Evolutionary conservation across 2,329 filamentous ascomycete species (phyloP), one percentile per base, ranked within the genome.

Genomic region (Calonectria pseudoreteaudii): DNA sequence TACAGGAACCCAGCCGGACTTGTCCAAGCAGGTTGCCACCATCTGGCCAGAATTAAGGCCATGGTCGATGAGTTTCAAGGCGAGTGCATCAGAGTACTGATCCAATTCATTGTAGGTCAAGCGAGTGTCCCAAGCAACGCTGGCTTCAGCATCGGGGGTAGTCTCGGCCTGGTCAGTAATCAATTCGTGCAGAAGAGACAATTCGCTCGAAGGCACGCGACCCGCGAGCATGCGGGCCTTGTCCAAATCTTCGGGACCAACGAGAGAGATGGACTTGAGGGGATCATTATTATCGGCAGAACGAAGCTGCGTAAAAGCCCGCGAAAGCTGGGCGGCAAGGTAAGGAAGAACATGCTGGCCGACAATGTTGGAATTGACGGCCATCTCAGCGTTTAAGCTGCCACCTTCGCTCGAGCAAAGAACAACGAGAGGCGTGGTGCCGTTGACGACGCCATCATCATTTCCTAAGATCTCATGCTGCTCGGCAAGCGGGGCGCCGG

Each of bases 1-100:
- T 26, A 66, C 72, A n/a, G 72, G 53, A 31, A 74, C 69, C 72
- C 72, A 74, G 8, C 68, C 72, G 36, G 72, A 74, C 64, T 74
- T 74, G n/a, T 72, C 69, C 20, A 74, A 52, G 18, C 56, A 74
- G 20, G 49, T 68, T 11, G 41, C 72, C 0, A 74, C 72, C 34
- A 60, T 71, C 56, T 70, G 71, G 3, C 72, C 72, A n/a, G 64
- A 56, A n/a, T 13, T 38, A 28, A 62, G 56, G 0, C 56, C 56
- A 20, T 41, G 56, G 1, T 23, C 56, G 18, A 62, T 62, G n/a
- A 62, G n/a, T n/a, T 41, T 62, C 34, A 62, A 10, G 1, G 56
- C 56, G 8, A 62, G 36, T 23, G 56, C 56, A 38, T 62, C 56
- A 9, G 56, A 62, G 31, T 62, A 62, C 16, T 62, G 56, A 8